Percentiles rank a stretch among this genome's conserved stretches.
Conservation (phyloP, 2,329 filamentous ascomycete genomes). For the Aquanectria penicillioides region DNA sequence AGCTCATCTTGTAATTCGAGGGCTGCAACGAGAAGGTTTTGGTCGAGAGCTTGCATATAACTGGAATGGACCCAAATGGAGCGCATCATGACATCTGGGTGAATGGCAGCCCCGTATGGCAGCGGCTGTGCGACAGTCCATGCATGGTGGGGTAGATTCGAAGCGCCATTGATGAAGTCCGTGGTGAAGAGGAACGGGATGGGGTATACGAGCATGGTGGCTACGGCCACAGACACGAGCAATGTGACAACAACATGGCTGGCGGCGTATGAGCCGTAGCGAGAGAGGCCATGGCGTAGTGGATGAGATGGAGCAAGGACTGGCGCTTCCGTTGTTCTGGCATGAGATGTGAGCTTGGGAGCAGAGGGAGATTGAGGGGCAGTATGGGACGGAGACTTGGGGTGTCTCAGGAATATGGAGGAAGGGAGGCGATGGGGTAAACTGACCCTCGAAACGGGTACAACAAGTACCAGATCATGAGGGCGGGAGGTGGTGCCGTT, state of each 20-base stretch:
- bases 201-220: conserved; percentile 76
- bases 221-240: conserved; percentile 76
- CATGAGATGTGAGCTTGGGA: conserved; percentile 30
- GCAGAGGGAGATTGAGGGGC: conserved; percentile 14
- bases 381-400: conserved; percentile 27
- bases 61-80: conserved; percentile 84
- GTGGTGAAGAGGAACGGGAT: conserved; percentile 79
- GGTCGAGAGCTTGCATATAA: conserved; percentile 80
- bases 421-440: conserved; percentile 25
- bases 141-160: conserved; percentile 80
- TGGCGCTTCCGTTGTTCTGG: conserved; percentile 79
- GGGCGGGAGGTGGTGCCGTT: conserved; percentile 34
- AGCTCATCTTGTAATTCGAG: conserved; percentile 76
- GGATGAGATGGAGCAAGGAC: conserved; percentile 72
- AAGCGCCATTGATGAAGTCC: conserved; percentile 76
- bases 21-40: conserved; percentile 71
- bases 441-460: conserved; percentile 81
- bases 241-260: conserved; percentile 80
- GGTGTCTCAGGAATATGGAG: conserved; percentile 8
- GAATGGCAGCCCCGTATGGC: conserved; percentile 57
- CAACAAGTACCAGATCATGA: conserved; percentile 81
- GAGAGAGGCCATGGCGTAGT: conserved; percentile 70
- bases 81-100: conserved; percentile 81
- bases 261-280: conserved; percentile 76
- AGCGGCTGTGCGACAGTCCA: conserved; percentile 80